Evolutionary conservation across 2,329 filamentous ascomycete species (phyloP).

Genomic region (Microcyclospora tardicrescens): DNA sequence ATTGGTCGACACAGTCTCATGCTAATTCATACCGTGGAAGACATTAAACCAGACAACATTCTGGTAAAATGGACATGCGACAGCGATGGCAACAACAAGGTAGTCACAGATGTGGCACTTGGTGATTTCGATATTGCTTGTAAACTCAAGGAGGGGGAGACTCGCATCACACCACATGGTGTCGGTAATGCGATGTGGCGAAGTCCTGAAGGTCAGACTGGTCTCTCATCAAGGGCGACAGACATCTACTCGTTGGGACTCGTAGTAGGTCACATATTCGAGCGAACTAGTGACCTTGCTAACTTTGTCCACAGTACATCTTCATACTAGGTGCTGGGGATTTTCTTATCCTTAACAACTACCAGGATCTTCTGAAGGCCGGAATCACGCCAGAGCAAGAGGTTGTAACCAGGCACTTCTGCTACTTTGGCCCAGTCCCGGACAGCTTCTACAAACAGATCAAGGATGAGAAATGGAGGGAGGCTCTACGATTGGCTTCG

Average conservation of each 20-base stretch:
- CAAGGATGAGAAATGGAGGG: slow-evolving; percentile 16
- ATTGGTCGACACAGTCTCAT: slow-evolving; percentile 9
- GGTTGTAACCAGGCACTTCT: slow-evolving; percentile 23
- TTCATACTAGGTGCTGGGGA: slow-evolving; percentile 22
- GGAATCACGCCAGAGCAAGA: slow-evolving; percentile 22
- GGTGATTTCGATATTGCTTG: slow-evolving; percentile 27
- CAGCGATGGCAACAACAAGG: slow-evolving; percentile 18
- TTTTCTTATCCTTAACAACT: slow-evolving; percentile 20
- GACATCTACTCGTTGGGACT: slow-evolving; percentile 28
- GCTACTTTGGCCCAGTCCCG: slow-evolving; percentile 23
- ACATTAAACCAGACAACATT: slow-evolving; percentile 30
- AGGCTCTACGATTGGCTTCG: slow-evolving; percentile 15
- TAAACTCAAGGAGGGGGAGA: slow-evolving; percentile 19
- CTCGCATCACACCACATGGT: slow-evolving; percentile 16
- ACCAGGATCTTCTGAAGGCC: slow-evolving; percentile 18
- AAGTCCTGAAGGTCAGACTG: slow-evolving; percentile 28
- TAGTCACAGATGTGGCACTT: slow-evolving; percentile 22
- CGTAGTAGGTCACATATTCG: slow-evolving; percentile 19
- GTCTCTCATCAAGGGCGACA: slow-evolving; percentile 23
- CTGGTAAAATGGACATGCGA: slow-evolving; percentile 25
- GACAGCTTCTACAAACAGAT: slow-evolving; percentile 21
- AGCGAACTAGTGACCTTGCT: slow-evolving; percentile 1
- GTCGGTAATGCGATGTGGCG: slow-evolving; percentile 30
- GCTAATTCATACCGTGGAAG: slow-evolving; percentile 16
- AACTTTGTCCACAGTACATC: slow-evolving; percentile 22